Evolutionary conservation across 768 basidiomycete genomes (phyloP), one percentile per base, ranked within the genome.

Genomic region (Rhodosporidiobolus sp.): DNA sequence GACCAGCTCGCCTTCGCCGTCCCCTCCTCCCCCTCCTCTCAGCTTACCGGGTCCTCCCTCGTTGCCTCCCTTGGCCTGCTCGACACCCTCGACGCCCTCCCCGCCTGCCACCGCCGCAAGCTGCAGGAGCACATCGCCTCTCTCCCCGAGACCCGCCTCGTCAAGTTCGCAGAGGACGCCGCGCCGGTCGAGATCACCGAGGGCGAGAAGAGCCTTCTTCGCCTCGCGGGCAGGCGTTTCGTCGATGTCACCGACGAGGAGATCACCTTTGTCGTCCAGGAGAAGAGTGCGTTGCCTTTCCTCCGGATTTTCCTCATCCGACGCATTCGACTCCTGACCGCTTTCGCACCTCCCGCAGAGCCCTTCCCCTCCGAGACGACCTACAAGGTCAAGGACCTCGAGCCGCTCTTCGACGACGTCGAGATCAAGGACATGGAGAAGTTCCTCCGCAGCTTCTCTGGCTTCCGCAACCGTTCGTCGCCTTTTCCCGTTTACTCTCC

Each of bases 391-490:
- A 57, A 62, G 17, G 22, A 55, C 17, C 70, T 79, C 38, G 12
- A 69, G 28, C 24, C 26, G 1, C 54, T 77, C 19, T 74, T 78
- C 30, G 57, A 74, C 49, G 34, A 58, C 49, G 69, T 79, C 58
- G 57, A 56, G 22, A 56, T 50, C 11, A 16, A 32, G 14, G 30
- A 68, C 24, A 77, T 77, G 76, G 55, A 58, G 53, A 50, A 43
- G 30, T 77, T 76, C 65, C 69, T 79, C n/a, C 60, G 54, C 34
- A 45, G 55, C 43, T 79, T 79, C 70, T 60, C 61, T 8, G 57
- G 48, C 20, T 83, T 82, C 79, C 70, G 80, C 63, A 83, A 80
- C 3, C 76, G 68, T 63, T 35, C 56, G 55, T 35, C 32, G 30
- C 32, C 34, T 56, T 14, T 30, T 20, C 11, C 8, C 34, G 19